Evolutionary conservation across 164 flowering plant species (phyloP).

Genomic region (Nelumbo lutea): DNA sequence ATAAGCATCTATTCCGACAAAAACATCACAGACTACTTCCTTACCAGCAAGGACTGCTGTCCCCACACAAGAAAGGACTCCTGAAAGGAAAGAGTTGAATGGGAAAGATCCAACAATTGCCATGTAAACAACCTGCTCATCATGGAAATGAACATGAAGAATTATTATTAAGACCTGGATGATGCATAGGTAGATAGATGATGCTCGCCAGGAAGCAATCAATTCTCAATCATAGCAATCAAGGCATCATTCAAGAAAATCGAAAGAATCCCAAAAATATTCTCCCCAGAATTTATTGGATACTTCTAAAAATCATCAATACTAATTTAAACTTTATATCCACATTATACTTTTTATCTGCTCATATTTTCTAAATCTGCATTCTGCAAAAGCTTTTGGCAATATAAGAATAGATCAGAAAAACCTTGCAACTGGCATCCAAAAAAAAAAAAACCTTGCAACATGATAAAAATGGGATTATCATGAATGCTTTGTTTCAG

Average conservation of each 20-base stretch:
- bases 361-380: too few relatives aligned
- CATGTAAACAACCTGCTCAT: slow-evolving; percentile 82
- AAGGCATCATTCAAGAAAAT: neutral
- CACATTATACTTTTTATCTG: too few relatives aligned
- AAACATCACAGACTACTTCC: neutral
- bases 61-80: slow-evolving; percentile 89
- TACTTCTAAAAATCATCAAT: too few relatives aligned
- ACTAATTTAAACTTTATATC: too few relatives aligned
- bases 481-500: too few relatives aligned
- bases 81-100: slow-evolving; percentile 96
- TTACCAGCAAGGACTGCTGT: slow-evolving; percentile 98
- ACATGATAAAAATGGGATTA: too few relatives aligned
- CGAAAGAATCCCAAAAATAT: neutral
- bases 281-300: too few relatives aligned
- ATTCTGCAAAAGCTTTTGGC: too few relatives aligned
- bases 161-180: neutral
- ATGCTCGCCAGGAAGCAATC: neutral
- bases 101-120: slow-evolving; percentile 97
- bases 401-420: too few relatives aligned
- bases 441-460: too few relatives aligned
- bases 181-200: neutral
- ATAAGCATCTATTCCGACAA: neutral
- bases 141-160: slow-evolving; percentile 9
- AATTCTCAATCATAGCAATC: neutral
- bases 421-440: too few relatives aligned